These are phyloP conservation scores for Lasiodiplodia theobromae DNA, from an alignment of 2,329 filamentous ascomycete species.

Conservation along the genomic window DNA sequence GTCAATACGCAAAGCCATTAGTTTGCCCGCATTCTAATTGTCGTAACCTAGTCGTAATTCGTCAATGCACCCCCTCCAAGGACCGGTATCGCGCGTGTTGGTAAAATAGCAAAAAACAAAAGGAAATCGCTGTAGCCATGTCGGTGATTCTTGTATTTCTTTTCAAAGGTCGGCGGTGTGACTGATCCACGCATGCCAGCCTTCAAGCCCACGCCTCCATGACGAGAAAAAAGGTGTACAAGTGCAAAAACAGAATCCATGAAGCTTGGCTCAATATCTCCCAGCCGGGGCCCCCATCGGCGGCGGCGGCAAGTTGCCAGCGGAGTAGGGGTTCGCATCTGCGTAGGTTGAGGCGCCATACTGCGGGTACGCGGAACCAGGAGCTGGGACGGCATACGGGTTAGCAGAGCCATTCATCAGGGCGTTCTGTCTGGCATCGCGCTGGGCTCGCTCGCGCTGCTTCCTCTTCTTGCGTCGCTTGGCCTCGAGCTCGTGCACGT, in stretches of 20 bases:
- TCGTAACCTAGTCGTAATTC: slow-evolving; percentile 18
- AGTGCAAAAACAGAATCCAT: neutral
- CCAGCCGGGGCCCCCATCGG: slow-evolving; percentile 43
- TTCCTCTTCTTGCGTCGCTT: slow-evolving; percentile 56
- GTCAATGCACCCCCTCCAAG: neutral
- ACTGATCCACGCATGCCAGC: slow-evolving; percentile 6
- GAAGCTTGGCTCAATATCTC: slow-evolving; percentile 10
- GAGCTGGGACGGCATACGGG: slow-evolving; percentile 47
- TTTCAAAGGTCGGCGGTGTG: neutral
- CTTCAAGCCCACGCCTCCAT: slow-evolving; percentile 14
- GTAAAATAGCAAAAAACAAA: neutral
- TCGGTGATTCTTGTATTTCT: neutral
- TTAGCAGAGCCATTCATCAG: slow-evolving; percentile 40
- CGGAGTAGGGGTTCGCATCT: slow-evolving; percentile 56
- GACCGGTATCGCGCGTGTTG: slow-evolving; percentile 12
- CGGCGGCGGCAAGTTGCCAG: slow-evolving; percentile 45
- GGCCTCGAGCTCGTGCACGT: slow-evolving; percentile 62
- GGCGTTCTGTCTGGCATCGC: slow-evolving; percentile 53
- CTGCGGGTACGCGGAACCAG: slow-evolving; percentile 37
- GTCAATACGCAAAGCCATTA: neutral
- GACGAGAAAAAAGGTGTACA: neutral
- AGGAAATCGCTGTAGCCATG: neutral
- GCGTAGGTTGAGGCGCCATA: slow-evolving; percentile 51
- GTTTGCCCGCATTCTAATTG: slow-evolving; percentile 9
- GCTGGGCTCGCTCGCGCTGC: slow-evolving; percentile 50